A percentile compares a stretch with the other conserved stretches of the same genome.
phyloP scores from a whole-genome alignment of 1,284 basidiomycete genomes.

The Ustilago esculenta region DNA sequence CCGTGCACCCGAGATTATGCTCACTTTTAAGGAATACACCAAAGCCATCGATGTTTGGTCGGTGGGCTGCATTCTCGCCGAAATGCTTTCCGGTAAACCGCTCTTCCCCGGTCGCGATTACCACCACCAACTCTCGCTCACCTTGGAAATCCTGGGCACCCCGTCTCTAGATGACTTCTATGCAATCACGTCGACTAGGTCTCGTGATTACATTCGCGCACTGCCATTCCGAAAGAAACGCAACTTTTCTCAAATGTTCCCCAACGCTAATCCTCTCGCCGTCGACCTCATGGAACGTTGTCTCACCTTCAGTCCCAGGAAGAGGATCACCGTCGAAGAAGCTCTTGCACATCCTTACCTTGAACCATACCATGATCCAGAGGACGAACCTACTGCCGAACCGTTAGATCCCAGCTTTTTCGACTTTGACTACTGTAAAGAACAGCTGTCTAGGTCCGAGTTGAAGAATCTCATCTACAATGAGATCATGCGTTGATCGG shows the following conservation, averaged over 20 bases:
- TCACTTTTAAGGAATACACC: constrained; percentile 67
- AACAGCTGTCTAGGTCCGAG: constrained; percentile 69
- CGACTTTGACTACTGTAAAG: constrained; percentile 64
- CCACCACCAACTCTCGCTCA: constrained; percentile 72
- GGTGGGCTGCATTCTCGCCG: constrained; percentile 92
- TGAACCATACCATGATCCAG: constrained; percentile 65
- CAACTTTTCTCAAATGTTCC: constrained; percentile 79
- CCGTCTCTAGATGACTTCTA: constrained; percentile 74
- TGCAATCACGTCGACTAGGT: constrained; percentile 80
- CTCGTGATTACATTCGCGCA: constrained; percentile 90
- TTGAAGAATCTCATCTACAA: constrained; percentile 63
- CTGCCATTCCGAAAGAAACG: constrained; percentile 88
- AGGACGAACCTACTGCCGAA: constrained; percentile 63
- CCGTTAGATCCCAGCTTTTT: constrained; percentile 65
- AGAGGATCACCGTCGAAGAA: constrained; percentile 65
- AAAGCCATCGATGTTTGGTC: constrained; percentile 76
- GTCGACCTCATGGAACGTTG: constrained; percentile 89
- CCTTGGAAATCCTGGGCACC: constrained; percentile 73
- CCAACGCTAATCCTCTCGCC: constrained; percentile 74
- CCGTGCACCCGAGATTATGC: constrained; percentile 66
- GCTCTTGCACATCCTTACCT: constrained; percentile 65
- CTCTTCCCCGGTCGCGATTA: constrained; percentile 79
- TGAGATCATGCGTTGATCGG: constrained; percentile 52
- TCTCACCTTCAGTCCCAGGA: constrained; percentile 73
- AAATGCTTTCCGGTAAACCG: constrained; percentile 89